These are phyloP conservation scores for Rhododendron ferrugineum DNA, from an alignment of 148 eudicot genomes.

Conservation along the genomic window DNA sequence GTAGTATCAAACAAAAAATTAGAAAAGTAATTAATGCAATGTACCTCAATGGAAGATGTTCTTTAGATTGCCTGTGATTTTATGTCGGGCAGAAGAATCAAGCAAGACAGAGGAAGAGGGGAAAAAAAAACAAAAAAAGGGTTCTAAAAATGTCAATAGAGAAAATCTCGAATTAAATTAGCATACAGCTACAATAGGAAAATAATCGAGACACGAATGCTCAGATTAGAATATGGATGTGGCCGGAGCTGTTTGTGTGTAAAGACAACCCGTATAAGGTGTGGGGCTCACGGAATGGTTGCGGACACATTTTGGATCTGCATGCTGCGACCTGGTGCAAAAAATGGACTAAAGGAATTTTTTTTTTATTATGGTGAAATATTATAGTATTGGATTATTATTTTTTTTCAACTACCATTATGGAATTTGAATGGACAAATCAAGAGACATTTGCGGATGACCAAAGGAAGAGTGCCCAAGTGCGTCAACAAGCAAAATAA, in stretches of 20 bases:
- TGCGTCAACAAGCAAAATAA: too few species aligned
- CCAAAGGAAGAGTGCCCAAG: neutral
- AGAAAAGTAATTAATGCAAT: neutral
- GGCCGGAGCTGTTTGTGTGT: neutral
- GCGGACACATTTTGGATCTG: too few species aligned
- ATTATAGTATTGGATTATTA: neutral
- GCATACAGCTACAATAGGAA: neutral
- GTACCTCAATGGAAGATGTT: neutral
- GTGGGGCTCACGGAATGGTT: too few species aligned
- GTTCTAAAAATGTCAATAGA: neutral
- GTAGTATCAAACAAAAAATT: neutral
- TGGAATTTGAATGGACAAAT: neutral
- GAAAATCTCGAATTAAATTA: neutral
- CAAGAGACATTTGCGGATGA: neutral
- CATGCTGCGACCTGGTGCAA: too few species aligned
- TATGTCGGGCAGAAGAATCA: neutral
- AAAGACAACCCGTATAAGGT: too few species aligned
- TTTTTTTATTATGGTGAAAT: too few species aligned
- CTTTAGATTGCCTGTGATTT: neutral
- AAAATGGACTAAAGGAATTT: too few species aligned
- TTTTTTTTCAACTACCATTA: neutral
- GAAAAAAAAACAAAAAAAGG: neutral
- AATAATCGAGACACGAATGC: neutral
- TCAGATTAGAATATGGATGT: neutral
- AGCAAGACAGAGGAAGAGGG: neutral